Conservation (phyloP, 805 yeast species). For the Zygoascus biomembranicola region DNA sequence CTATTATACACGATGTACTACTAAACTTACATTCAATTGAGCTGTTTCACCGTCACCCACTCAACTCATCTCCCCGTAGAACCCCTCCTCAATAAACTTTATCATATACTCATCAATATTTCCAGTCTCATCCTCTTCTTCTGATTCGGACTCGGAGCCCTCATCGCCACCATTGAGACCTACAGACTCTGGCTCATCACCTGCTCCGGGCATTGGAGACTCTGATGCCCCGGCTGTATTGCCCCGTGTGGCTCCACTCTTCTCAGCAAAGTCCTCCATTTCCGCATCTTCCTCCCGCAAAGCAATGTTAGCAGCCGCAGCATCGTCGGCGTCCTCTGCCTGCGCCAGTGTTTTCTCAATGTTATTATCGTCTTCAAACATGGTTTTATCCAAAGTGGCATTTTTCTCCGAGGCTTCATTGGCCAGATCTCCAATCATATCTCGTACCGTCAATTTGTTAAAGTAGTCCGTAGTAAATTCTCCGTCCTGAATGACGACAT, state of each 20-base stretch:
- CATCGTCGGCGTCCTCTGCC: constrained; percentile 82
- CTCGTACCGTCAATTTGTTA: constrained; percentile 77
- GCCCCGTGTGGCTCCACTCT: constrained; percentile 6
- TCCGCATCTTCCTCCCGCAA: constrained; percentile 79
- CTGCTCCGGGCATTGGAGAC: constrained; percentile 1
- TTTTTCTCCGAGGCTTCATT: constrained; percentile 27
- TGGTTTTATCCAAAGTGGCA: background rate
- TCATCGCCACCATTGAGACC: background rate
- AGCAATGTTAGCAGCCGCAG: constrained; percentile 79
- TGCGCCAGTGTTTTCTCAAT: constrained; percentile 65
- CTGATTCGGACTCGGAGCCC: constrained; percentile 6
- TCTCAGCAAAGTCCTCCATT: constrained; percentile 61
- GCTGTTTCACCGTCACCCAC: background rate
- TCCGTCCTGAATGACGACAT: constrained; percentile 94
- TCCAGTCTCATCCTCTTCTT: constrained; percentile 37
- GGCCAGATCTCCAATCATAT: constrained; percentile 61
- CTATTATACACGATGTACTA: too few species aligned
- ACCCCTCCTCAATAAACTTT: constrained; percentile 77
- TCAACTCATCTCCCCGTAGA: constrained; percentile 34
- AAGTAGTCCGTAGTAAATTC: constrained; percentile 97
- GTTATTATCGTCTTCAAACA: constrained; percentile 34
- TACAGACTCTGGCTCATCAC: background rate
- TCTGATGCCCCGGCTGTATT: background rate
- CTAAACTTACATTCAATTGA: background rate
- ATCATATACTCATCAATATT: constrained; percentile 97